These are phyloP conservation scores for Tolypocladium album DNA, from an alignment of 2,329 filamentous ascomycete species.

Conservation along the genomic window DNA sequence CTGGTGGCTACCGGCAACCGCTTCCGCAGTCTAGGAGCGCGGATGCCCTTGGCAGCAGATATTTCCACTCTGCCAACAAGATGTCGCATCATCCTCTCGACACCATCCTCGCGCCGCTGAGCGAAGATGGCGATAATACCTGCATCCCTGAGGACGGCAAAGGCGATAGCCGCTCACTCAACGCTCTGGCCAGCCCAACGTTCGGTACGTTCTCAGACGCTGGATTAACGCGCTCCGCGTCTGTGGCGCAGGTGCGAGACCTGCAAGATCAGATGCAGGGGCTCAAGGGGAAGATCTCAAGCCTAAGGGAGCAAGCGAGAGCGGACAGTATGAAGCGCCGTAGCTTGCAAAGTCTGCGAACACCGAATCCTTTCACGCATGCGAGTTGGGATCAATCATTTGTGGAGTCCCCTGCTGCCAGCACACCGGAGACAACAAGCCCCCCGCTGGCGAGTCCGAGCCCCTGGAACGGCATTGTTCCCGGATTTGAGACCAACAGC, in stretches of 20 bases:
- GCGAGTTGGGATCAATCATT: slow-evolving; percentile 30
- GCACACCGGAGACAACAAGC: slow-evolving; percentile 8
- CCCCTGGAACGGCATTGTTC: not conserved
- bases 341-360: slow-evolving; percentile 65
- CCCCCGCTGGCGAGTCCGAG: not conserved
- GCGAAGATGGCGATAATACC: slow-evolving; percentile 36
- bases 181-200: slow-evolving; percentile 33
- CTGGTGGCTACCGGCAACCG: slow-evolving; percentile 46
- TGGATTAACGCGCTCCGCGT: slow-evolving; percentile 53
- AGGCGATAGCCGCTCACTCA: slow-evolving; percentile 21
- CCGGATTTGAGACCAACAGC: not conserved
- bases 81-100: slow-evolving; percentile 29
- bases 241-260: slow-evolving; percentile 60
- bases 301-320: slow-evolving; percentile 64
- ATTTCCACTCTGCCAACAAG: slow-evolving; percentile 19
- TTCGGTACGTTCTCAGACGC: slow-evolving; percentile 31
- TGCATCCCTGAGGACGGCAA: slow-evolving; percentile 13
- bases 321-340: slow-evolving; percentile 69
- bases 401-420: slow-evolving; percentile 12
- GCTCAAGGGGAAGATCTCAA: slow-evolving; percentile 76
- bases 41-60: slow-evolving; percentile 25
- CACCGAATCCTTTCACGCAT: slow-evolving; percentile 69
- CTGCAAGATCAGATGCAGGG: slow-evolving; percentile 79
- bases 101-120: slow-evolving; percentile 37
- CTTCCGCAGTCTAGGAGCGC: slow-evolving; percentile 31